Evolutionary conservation across 1,284 basidiomycete species (phyloP).

Genomic region (Ceratobasidium sp.): DNA sequence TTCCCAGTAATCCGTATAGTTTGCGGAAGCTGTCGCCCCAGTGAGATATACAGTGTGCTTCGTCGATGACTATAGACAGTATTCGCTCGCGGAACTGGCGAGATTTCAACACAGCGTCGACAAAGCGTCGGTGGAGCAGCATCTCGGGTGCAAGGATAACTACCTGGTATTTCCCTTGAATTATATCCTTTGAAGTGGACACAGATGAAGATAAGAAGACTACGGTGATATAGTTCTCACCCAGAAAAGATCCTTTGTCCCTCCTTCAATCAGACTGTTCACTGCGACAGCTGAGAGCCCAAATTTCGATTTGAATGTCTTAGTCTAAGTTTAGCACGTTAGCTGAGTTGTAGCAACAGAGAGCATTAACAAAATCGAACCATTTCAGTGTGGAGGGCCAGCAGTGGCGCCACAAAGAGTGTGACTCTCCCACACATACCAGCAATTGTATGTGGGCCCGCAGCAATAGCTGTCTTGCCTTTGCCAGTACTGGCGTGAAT

Average conservation of each 20-base stretch:
- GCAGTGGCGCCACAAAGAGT: background rate
- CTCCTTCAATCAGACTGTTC: background rate
- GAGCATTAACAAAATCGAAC: background rate
- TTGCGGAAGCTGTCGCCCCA: conserved; percentile 7
- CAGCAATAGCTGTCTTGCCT: background rate
- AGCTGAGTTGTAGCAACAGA: background rate
- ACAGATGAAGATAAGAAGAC: too few species aligned
- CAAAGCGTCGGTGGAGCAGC: background rate
- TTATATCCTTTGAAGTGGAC: background rate
- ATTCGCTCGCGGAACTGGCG: background rate
- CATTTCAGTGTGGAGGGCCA: background rate
- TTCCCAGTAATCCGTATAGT: background rate
- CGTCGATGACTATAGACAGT: conserved; percentile 6
- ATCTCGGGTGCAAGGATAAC: conserved; percentile 1
- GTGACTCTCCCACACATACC: background rate
- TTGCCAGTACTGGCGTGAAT: background rate
- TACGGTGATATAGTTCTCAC: background rate
- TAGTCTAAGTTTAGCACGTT: background rate
- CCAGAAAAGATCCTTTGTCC: background rate
- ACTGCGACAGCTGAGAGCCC: background rate
- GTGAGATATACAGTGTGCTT: conserved; percentile 27
- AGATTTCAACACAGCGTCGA: background rate
- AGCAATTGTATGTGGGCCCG: background rate
- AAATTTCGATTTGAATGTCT: background rate
- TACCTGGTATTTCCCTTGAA: conserved; percentile 8